Percentiles rank a stretch among this genome's conserved stretches.
phyloP scores from a whole-genome alignment of 257 asterid species.

The Capsicum pubescens region DNA sequence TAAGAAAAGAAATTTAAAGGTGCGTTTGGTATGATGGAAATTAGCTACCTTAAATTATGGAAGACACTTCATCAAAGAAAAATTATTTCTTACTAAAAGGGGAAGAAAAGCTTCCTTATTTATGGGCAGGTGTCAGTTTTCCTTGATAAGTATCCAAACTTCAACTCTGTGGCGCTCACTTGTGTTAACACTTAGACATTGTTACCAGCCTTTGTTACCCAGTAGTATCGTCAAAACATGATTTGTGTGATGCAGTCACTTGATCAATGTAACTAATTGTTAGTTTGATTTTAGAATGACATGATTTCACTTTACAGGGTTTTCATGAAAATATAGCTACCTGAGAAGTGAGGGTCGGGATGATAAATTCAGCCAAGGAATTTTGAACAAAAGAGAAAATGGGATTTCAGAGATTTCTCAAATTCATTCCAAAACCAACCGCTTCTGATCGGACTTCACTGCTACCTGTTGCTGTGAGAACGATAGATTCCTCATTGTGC shows the following conservation, averaged over 20 bases:
- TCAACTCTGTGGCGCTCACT: background rate
- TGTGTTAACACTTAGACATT: background rate
- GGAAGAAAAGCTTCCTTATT: no score
- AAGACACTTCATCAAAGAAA: background rate
- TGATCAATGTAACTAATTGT: background rate
- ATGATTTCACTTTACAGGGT: constrained; percentile 17
- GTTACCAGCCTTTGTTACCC: background rate
- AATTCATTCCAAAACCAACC: constrained; percentile 35
- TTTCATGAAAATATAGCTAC: constrained; percentile 8
- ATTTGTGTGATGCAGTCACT: background rate
- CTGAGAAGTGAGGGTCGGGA: background rate
- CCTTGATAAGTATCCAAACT: background rate
- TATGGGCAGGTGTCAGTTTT: no score
- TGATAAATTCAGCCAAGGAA: background rate
- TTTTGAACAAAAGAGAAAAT: constrained; percentile 17
- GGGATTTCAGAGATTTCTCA: constrained; percentile 37
- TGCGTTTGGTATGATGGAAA: background rate
- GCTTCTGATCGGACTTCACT: constrained; percentile 21
- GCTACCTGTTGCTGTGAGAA: constrained; percentile 40
- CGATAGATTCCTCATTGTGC: constrained; percentile 36
- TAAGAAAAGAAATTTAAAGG: background rate
- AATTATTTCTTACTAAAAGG: no score
- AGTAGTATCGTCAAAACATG: background rate
- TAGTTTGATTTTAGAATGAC: constrained; percentile 6
- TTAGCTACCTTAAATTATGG: background rate